These are phyloP conservation scores for Suillus luteus DNA, from an alignment of 768 basidiomycete genomes.

Conservation along the genomic window DNA sequence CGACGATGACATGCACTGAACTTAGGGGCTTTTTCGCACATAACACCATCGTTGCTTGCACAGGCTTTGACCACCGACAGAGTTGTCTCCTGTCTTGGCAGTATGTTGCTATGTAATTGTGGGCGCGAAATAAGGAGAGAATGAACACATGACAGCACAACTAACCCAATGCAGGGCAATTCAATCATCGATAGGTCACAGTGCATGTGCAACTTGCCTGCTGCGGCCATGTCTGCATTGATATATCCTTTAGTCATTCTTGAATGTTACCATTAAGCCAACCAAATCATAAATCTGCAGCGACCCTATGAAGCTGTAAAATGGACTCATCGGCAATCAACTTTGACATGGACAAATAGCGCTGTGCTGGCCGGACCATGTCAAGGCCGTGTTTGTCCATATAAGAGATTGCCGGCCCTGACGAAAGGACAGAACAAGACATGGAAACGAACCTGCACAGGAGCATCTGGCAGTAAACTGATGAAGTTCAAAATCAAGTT, in stretches of 20 bases:
- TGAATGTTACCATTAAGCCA: too few relatives aligned
- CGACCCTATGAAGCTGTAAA: neutral
- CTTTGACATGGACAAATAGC: neutral
- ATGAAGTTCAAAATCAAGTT: neutral
- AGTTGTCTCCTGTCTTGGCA: slow-evolving; percentile 82
- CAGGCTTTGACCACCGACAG: slow-evolving; percentile 70
- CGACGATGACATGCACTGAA: neutral
- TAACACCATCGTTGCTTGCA: neutral
- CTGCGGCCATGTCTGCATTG: neutral
- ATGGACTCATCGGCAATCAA: neutral
- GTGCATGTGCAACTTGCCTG: neutral
- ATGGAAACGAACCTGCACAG: neutral
- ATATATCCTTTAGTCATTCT: too few relatives aligned
- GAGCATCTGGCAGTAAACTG: neutral
- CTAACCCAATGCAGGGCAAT: neutral
- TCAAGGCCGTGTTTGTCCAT: slow-evolving; percentile 1
- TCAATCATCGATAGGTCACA: neutral
- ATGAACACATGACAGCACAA: neutral
- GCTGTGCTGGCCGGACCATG: neutral
- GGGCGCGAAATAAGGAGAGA: neutral
- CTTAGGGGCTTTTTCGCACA: neutral
- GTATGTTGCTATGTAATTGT: slow-evolving; percentile 43
- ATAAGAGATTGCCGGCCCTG: neutral
- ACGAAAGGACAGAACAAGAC: neutral
- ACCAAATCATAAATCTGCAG: neutral